These are phyloP conservation scores for Chondrus crispus DNA, from an alignment of 23 red algal genomes.

Conservation along the genomic window DNA sequence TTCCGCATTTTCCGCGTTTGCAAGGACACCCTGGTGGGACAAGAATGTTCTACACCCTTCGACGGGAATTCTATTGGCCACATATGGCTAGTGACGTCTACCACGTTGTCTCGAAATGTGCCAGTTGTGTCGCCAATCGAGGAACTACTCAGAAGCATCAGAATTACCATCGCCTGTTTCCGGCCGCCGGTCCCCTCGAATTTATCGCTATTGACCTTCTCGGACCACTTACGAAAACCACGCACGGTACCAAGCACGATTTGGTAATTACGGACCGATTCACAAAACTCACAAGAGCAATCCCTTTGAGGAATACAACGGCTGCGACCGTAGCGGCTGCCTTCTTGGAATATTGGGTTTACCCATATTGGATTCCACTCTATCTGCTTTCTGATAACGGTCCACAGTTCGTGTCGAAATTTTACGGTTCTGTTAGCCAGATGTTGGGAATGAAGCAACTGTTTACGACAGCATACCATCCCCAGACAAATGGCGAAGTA, in stretches of 20 bases:
- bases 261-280: conserved; percentile 12
- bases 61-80: neutral
- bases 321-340: neutral
- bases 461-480: neutral
- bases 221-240: neutral
- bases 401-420: conserved; percentile 15
- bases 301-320: neutral
- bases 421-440: neutral
- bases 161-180: conserved; percentile 12
- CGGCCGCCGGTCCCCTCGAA: conserved; percentile 1
- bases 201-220: conserved; percentile 37
- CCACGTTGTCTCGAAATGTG: neutral
- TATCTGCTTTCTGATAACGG: neutral
- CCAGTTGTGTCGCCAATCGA: neutral
- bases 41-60: neutral
- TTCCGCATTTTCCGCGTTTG: neutral
- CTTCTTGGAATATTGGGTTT: neutral
- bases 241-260: neutral
- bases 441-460: neutral
- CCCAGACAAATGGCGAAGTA: conserved; percentile 14
- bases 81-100: conserved; percentile 1
- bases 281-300: neutral
- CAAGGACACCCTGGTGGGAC: neutral
- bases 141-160: neutral
- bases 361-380: neutral